phyloP scores from a whole-genome alignment of 1,139 yeast species.

The Magnusiomyces paraingens region DNA sequence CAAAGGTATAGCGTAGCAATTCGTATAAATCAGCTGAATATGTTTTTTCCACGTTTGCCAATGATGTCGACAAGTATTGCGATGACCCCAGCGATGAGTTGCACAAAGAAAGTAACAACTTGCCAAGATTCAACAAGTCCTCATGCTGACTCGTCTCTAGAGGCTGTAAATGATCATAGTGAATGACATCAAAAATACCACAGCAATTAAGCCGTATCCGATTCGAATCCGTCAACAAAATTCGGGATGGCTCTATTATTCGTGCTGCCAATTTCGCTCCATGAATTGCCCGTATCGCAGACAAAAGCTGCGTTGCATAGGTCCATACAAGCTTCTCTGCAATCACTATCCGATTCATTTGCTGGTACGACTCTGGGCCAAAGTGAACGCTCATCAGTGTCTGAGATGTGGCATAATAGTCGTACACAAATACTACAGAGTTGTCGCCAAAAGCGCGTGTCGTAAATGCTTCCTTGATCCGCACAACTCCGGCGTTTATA shows the following conservation, averaged over 20 bases:
- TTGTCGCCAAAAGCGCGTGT: slow-evolving; percentile 79
- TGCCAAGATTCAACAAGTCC: slow-evolving; percentile 56
- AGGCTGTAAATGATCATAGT: slow-evolving; percentile 30
- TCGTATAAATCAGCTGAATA: slow-evolving; percentile 20
- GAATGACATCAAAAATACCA: slow-evolving; percentile 65
- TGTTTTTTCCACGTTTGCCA: slow-evolving; percentile 20
- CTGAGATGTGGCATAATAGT: slow-evolving; percentile 58
- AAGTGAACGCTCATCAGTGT: slow-evolving; percentile 55
- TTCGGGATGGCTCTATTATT: slow-evolving; percentile 55
- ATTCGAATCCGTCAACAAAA: slow-evolving; percentile 64
- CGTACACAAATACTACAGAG: slow-evolving; percentile 53
- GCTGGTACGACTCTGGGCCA: slow-evolving; percentile 28
- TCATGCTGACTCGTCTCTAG: slow-evolving; percentile 38
- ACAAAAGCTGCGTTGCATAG: slow-evolving; percentile 64
- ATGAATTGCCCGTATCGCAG: slow-evolving; percentile 63
- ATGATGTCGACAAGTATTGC: slow-evolving; percentile 19
- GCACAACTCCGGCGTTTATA: slow-evolving; percentile 40
- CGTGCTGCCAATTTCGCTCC: slow-evolving; percentile 56
- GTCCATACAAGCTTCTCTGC: slow-evolving; percentile 69
- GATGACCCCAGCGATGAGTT: slow-evolving; percentile 28
- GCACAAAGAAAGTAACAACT: slow-evolving; percentile 51
- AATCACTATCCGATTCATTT: slow-evolving; percentile 26
- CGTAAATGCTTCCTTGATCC: slow-evolving; percentile 75
- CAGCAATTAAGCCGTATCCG: slow-evolving; percentile 65
- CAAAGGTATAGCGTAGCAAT: slow-evolving; percentile 18